Conservation (phyloP, 75 land plant genomes). For the Cunninghamia lanceolata region DNA sequence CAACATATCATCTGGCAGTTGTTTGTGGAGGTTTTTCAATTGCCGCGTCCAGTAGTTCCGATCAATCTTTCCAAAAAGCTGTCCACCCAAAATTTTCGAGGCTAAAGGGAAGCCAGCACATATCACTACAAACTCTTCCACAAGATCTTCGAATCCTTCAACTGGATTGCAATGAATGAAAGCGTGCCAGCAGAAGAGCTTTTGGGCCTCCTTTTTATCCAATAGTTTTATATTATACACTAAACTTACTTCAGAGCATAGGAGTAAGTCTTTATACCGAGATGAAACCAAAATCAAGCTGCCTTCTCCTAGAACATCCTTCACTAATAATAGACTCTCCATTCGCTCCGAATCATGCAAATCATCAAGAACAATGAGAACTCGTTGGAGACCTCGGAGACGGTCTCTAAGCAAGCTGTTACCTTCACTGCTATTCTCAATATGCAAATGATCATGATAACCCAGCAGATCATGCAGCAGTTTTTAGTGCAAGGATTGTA, state of each 20-base stretch:
- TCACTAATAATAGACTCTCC: not conserved
- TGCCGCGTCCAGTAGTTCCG: not conserved
- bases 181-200: conserved; percentile 3
- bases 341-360: too few relatives aligned
- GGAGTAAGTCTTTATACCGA: not conserved
- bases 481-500: not conserved
- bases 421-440: too few relatives aligned
- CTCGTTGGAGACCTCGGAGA: too few relatives aligned
- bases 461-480: not conserved
- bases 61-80: not conserved
- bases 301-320: not conserved
- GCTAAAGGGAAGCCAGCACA: not conserved
- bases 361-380: too few relatives aligned
- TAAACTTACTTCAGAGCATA: not conserved
- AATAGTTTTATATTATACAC: not conserved
- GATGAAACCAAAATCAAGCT: not conserved
- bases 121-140: not conserved
- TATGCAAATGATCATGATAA: not conserved
- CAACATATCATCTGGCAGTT: not conserved
- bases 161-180: not conserved
- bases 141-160: not conserved
- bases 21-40: not conserved
- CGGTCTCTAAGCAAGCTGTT: too few relatives aligned
- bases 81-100: not conserved
- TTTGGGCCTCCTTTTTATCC: not conserved